Evolutionary conservation across 2,329 filamentous ascomycete species (phyloP), one percentile per base, ranked within the genome.

Genomic region (Fusarium goolgardi): DNA sequence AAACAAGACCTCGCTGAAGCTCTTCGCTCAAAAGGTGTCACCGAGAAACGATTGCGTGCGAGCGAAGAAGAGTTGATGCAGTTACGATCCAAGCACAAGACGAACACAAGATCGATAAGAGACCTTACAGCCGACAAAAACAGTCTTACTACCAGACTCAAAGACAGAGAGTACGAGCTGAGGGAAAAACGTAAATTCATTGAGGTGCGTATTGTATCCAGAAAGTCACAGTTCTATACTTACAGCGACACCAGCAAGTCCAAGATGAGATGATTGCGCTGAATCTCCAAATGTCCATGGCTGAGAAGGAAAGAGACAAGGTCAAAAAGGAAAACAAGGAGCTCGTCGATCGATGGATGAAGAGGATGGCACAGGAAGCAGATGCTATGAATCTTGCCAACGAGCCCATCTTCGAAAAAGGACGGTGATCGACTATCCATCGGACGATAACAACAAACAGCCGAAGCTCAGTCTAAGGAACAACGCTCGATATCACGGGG

Each of bases 181-280:
- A 87, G 85, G 57, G 92, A 89, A 61, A 97, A 97, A 82, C 88
- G 89, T 32, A 93, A 94, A 77, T 81, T 97, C 68, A 85, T 97
- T 4, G 91, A 94, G 82, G 89, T 91, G 73, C 56, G 68, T 50
- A n/a, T 34, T 47, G 27, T 31, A 23, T 23, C 35, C 25, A 34
- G 40, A 34, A 13, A 58, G 20, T 50, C 39, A 5, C 27, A 7
- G 11, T 37, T 21, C 37, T 39, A 29, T 43, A 37, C 65, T 72
- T 50, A 77, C 59, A 41, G 9, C 46, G 8, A 29, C 16, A 59
- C 44, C 72, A 91, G 86, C 87, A 95, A 74, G 90, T 97, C 54
- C 95, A 98, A 80, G 94, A 97, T 79, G 96, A 99, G 78, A 90
- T 97, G 79, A 90, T 97, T 51, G 90, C 93, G 1, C 81, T 97